These are phyloP conservation scores for Phytophthora idaei DNA, from an alignment of 352 stramenopile genomes.

Conservation along the genomic window DNA sequence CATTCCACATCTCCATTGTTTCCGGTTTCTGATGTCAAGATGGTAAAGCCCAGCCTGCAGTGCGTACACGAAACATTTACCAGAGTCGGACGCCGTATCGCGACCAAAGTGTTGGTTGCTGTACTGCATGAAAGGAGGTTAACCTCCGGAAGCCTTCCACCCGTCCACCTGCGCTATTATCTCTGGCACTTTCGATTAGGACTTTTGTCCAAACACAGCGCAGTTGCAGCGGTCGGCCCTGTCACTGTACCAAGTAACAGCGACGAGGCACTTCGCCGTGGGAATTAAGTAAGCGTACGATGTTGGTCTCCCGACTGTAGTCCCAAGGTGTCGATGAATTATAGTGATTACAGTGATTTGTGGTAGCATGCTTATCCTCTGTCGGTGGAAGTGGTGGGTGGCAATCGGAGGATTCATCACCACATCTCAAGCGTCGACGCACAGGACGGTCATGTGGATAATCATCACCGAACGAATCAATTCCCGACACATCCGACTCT, in stretches of 20 bases:
- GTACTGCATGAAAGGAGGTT: background rate
- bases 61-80: conserved; percentile 12
- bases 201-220: conserved; percentile 19
- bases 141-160: background rate
- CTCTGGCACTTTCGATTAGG: background rate
- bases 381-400: background rate
- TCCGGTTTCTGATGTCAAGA: background rate
- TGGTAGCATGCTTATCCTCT: background rate
- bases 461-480: background rate
- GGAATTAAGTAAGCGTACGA: background rate
- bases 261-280: background rate
- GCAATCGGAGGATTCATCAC: background rate
- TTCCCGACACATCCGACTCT: no score
- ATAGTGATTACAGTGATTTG: conserved; percentile 9
- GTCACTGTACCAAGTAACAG: conserved; percentile 16
- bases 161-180: background rate
- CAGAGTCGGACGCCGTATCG: background rate
- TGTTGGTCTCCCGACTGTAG: background rate
- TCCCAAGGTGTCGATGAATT: conserved; percentile 4
- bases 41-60: background rate
- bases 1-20: conserved; percentile 12
- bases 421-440: background rate
- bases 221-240: background rate
- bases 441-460: background rate
- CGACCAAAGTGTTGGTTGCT: background rate